Base-by-base conservation (phyloP, 75 land plant genomes). In the Adiantum capillusveneris region DNA sequence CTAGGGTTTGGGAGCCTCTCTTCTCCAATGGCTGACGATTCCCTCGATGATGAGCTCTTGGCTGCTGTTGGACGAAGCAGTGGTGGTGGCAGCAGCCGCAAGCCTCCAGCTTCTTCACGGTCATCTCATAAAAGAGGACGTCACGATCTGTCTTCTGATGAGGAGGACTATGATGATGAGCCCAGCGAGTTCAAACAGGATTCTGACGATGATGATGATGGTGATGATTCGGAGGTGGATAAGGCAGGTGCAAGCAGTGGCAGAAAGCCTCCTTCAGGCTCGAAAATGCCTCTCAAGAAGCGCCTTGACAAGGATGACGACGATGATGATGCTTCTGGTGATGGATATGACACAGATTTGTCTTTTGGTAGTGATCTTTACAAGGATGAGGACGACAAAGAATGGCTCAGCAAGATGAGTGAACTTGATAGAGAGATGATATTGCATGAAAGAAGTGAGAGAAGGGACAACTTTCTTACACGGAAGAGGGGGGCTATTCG, bases 271-370 rank as follows among this genome's bases (percentile, higher is more conserved):
- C 69, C 74, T 11, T 75, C 77, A 39, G 80, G 81, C 9, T 77
- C 90, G 24, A 88, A 81, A 58, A 79, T 86, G 55, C 96, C 96
- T 29, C 57, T 86, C 29, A 86, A 90, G 74, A 86, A 90, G 75
- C 68, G 97, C 58, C 54, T 84, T 51, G 84, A 84, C 3, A 62
- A 74, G n/a, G 81, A 75, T 25, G 83, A 77, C 12, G 81, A 75
- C 24, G 83, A 77, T n/a, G 65, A 75, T 52, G 74, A 68, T 48
- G 68, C 51, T 17, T 63, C 69, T 55, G 81, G 72, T 29, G 80
- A 81, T 50, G 90, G 84, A 13, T 89, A 80, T 21, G 83, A 79
- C 31, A 81, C 83, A 49, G 78, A 75, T 11, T 67, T 64, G 21
- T 82, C 84, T 1, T 63, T 75, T 34, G 96, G 87, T 7, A 78